phyloP scores from a whole-genome alignment of 2,329 filamentous ascomycete genomes.

The Monilinia fructigena region DNA sequence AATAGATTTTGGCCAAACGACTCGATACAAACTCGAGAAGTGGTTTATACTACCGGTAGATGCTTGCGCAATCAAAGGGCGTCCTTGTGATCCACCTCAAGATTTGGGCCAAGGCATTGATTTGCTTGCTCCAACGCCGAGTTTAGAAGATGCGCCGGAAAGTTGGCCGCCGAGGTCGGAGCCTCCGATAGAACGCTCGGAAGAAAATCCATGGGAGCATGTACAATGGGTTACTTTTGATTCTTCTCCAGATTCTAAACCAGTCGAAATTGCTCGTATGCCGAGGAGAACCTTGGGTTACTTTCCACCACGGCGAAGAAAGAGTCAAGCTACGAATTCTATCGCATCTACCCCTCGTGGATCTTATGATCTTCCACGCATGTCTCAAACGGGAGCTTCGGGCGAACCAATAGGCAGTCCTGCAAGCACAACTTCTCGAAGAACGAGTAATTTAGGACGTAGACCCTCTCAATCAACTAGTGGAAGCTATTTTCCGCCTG shows the following conservation, averaged over 20 bases:
- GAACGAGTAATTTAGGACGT: slow-evolving; percentile 32
- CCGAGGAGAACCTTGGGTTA: slow-evolving; percentile 80
- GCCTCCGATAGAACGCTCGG: slow-evolving; percentile 35
- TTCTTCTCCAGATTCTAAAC: slow-evolving; percentile 57
- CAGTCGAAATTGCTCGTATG: slow-evolving; percentile 83
- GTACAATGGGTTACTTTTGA: slow-evolving; percentile 87
- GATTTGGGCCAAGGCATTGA: slow-evolving; percentile 46
- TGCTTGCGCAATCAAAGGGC: slow-evolving; percentile 79
- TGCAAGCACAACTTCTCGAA: slow-evolving; percentile 32
- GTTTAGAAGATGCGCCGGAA: slow-evolving; percentile 38
- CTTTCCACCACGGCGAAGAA: slow-evolving; percentile 89
- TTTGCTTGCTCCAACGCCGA: slow-evolving; percentile 52
- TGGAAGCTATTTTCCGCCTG: slow-evolving; percentile 39
- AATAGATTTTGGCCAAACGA: slow-evolving; percentile 96
- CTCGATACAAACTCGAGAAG: slow-evolving; percentile 79
- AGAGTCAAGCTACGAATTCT: slow-evolving; percentile 57
- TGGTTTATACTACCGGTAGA: slow-evolving; percentile 87
- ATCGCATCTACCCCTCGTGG: slow-evolving; percentile 60
- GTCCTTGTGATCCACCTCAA: slow-evolving; percentile 55
- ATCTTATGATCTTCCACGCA: slow-evolving; percentile 35
- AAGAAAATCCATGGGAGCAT: slow-evolving; percentile 73
- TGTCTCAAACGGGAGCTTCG: slow-evolving; percentile 30
- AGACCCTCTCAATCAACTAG: slow-evolving; percentile 29
- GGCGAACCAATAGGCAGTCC: slow-evolving; percentile 30
- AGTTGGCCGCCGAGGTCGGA: slow-evolving; percentile 35